These are phyloP conservation scores for Plectranthus barbatus DNA, from an alignment of 257 asterid genomes.

Conservation along the genomic window DNA sequence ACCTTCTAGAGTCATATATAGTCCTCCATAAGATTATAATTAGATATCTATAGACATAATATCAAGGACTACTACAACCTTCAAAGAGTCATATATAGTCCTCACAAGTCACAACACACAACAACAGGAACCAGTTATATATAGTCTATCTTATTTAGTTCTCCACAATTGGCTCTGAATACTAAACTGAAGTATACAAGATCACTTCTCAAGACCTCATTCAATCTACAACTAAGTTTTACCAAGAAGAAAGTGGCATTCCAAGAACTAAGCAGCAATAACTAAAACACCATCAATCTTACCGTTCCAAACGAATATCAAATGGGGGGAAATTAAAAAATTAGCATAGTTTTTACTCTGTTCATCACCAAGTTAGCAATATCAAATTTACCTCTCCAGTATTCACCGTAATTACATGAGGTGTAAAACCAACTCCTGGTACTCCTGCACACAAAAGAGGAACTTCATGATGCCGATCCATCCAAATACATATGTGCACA, in stretches of 20 bases:
- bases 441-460: constrained; percentile 26
- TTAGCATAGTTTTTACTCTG: neutral
- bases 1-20: neutral
- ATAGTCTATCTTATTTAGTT: neutral
- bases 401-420: constrained; percentile 36
- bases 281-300: neutral
- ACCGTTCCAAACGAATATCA: neutral
- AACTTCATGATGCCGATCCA: neutral
- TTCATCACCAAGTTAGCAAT: neutral
- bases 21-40: neutral
- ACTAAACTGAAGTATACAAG: neutral
- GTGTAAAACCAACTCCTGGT: constrained; percentile 42
- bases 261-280: neutral
- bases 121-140: neutral
- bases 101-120: neutral
- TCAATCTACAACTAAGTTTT: neutral
- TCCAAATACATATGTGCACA: neutral
- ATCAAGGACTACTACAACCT: neutral
- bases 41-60: neutral
- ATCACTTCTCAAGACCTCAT: neutral
- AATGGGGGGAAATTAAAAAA: neutral
- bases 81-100: neutral
- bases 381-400: constrained; percentile 34
- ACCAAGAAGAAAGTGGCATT: neutral
- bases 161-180: neutral